phyloP scores from a whole-genome alignment of 768 basidiomycete genomes.

The Lentinula edodes region DNA sequence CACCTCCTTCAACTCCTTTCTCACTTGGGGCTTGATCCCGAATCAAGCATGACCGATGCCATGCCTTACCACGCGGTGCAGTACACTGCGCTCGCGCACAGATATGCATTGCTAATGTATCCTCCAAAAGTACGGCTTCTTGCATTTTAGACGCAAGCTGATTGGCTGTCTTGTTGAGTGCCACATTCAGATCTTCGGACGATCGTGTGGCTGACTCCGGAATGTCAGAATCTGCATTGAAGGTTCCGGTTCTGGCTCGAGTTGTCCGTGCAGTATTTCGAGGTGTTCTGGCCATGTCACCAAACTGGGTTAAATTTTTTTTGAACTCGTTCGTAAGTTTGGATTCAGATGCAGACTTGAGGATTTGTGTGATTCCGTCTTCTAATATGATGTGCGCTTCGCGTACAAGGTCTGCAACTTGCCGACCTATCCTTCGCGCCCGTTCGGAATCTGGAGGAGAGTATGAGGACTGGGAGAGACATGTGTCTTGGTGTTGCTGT shows the following conservation, averaged over 20 bases:
- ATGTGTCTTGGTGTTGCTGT: not conserved
- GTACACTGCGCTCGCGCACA: not conserved
- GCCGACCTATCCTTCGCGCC: not conserved
- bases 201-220: not conserved
- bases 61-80: not conserved
- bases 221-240: not conserved
- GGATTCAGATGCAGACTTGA: not conserved
- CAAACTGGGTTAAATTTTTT: not conserved
- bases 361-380: not conserved
- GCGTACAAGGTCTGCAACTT: not conserved
- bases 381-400: not conserved
- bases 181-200: not conserved
- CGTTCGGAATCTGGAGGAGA: not conserved
- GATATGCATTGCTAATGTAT: conserved; percentile 1
- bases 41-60: not conserved
- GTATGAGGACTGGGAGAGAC: not conserved
- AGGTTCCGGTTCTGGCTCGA: not conserved
- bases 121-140: not conserved
- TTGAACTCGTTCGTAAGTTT: no score
- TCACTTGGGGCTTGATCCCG: not conserved
- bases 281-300: not conserved
- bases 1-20: not conserved
- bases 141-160: not conserved
- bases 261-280: no score
- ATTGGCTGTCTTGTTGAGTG: not conserved